These are phyloP conservation scores for Metschnikowia baotianmanensis DNA, from an alignment of 805 yeast species.

Conservation along the genomic window DNA sequence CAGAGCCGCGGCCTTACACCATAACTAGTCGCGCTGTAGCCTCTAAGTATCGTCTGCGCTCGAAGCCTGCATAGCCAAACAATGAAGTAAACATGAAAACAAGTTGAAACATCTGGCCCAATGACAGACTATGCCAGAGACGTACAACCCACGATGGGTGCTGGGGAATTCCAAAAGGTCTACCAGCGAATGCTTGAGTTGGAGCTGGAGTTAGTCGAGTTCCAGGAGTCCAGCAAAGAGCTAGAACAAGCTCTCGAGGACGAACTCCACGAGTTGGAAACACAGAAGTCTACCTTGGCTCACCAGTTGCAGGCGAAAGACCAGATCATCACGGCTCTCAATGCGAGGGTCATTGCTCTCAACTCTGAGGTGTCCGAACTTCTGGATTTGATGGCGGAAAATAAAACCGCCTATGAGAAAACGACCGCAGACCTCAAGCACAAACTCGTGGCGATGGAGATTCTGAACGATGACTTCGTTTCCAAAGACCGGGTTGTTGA, in stretches of 20 bases:
- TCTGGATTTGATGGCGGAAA: slow-evolving; percentile 13
- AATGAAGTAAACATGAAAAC: slow-evolving; percentile 8
- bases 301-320: slow-evolving; percentile 20
- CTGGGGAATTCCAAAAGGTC: slow-evolving; percentile 10
- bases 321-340: slow-evolving; percentile 20
- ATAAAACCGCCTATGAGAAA: slow-evolving; percentile 20
- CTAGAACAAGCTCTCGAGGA: slow-evolving; percentile 44
- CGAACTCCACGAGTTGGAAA: slow-evolving; percentile 38
- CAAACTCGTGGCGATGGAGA: slow-evolving; percentile 39
- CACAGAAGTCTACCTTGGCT: slow-evolving; percentile 20
- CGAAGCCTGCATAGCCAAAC: slow-evolving; percentile 7
- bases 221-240: slow-evolving; percentile 44
- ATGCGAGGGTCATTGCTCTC: slow-evolving; percentile 15
- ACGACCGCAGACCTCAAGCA: slow-evolving; percentile 25
- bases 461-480: slow-evolving; percentile 42
- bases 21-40: too few species aligned
- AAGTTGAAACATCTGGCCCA: slow-evolving; percentile 1
- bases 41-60: too few species aligned
- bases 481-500: slow-evolving; percentile 35
- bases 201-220: slow-evolving; percentile 39
- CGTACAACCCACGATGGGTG: slow-evolving; percentile 1
- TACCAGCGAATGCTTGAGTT: slow-evolving; percentile 31
- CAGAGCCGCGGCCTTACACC: too few species aligned
- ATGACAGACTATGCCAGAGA: slow-evolving; percentile 3
- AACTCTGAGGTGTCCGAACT: slow-evolving; percentile 22